These are phyloP conservation scores for Pyricularia sp. DNA, from an alignment of 2,329 filamentous ascomycete genomes.

Conservation along the genomic window DNA sequence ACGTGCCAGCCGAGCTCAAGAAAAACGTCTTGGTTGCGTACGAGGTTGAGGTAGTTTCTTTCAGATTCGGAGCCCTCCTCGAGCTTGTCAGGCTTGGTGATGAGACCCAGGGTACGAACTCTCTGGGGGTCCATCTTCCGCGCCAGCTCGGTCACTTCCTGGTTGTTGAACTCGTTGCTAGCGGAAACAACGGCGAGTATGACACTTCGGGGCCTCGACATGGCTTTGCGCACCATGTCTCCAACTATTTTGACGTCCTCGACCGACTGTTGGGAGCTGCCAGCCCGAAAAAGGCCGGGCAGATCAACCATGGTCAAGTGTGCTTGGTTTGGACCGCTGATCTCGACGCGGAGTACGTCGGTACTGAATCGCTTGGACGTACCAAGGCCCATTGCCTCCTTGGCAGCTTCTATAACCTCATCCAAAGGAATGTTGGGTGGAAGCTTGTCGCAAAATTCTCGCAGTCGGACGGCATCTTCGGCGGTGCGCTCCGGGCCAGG, in stretches of 20 bases:
- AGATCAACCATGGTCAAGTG: constrained; percentile 51
- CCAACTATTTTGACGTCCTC: constrained; percentile 33
- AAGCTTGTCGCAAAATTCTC: constrained; percentile 16
- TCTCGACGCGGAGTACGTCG: constrained; percentile 37
- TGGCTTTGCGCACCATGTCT: constrained; percentile 43
- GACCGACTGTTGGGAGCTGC: constrained; percentile 35
- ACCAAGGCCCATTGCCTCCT: constrained; percentile 38
- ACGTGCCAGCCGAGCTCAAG: constrained; percentile 46
- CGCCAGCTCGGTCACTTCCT: constrained; percentile 43
- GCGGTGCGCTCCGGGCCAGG: constrained; percentile 20
- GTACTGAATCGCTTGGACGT: constrained; percentile 29
- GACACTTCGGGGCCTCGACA: constrained; percentile 45
- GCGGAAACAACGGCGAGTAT: constrained; percentile 50
- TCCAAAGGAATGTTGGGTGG: constrained; percentile 16
- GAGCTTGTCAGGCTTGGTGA: constrained; percentile 45
- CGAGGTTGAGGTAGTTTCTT: constrained; percentile 27
- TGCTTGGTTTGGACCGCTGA: constrained; percentile 34
- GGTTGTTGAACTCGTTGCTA: constrained; percentile 47
- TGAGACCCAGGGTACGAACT: constrained; percentile 41
- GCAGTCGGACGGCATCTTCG: constrained; percentile 16
- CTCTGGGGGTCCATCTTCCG: constrained; percentile 23
- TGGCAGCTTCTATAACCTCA: constrained; percentile 28
- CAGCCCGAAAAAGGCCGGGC: constrained; percentile 42
- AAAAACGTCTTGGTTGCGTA: constrained; percentile 33
- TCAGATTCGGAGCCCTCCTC: constrained; percentile 28